Conservation (phyloP, 371 early-diverging fungal genomes). For the Syncephalastrum racemosum region DNA sequence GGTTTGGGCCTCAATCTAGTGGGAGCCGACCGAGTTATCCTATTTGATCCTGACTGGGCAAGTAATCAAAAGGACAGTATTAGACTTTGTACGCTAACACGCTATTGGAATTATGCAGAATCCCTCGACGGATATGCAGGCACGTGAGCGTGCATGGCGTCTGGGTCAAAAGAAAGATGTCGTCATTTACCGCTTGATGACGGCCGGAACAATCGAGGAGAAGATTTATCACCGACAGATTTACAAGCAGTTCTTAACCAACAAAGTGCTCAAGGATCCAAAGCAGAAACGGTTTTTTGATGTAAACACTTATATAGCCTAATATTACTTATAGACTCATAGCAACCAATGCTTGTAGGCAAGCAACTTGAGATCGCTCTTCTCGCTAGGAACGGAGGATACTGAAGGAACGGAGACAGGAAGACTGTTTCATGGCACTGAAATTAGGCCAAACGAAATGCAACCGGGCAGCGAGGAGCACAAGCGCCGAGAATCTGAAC, state of each 20-base stretch:
- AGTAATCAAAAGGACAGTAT: background rate
- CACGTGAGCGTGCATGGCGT: conserved; percentile 96
- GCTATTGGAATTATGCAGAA: conserved; percentile 53
- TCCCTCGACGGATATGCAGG: conserved; percentile 96
- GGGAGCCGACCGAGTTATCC: conserved; percentile 94
- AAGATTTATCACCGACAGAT: conserved; percentile 98
- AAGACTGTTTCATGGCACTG: conserved; percentile 63
- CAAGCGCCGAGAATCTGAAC: conserved; percentile 13
- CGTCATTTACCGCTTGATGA: conserved; percentile 96
- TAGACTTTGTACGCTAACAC: background rate
- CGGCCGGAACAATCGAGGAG: conserved; percentile 96
- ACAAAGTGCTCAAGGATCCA: conserved; percentile 94
- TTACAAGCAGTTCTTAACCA: conserved; percentile 94
- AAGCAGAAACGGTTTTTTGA: conserved; percentile 90
- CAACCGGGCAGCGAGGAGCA: conserved; percentile 12
- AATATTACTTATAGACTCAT: too few species aligned
- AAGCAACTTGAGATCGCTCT: conserved; percentile 81
- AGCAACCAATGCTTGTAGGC: conserved; percentile 26
- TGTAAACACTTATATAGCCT: conserved; percentile 16
- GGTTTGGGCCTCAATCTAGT: conserved; percentile 97
- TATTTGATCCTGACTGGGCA: conserved; percentile 98
- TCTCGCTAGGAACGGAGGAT: conserved; percentile 71
- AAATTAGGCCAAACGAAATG: conserved; percentile 37
- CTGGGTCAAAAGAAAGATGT: conserved; percentile 92
- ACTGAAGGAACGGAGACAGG: conserved; percentile 67